Base-by-base conservation (phyloP, 345 rosid genomes). In the Hypericum androsaemum region DNA sequence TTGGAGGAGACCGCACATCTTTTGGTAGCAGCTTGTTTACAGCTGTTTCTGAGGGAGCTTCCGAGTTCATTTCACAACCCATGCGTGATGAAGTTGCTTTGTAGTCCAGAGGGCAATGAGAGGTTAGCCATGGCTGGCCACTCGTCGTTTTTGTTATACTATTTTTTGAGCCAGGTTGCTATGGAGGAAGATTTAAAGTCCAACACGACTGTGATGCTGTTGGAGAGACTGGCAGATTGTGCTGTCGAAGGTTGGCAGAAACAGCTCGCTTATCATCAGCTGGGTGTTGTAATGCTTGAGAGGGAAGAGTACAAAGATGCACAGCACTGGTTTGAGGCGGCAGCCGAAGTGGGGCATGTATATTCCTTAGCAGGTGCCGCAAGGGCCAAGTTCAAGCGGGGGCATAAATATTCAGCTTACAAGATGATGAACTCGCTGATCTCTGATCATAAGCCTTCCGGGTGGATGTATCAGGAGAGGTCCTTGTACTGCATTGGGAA, bases 391-490 rank as follows among this genome's bases (percentile, higher is more conserved):
- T 87, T 70, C 65, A 82, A 79, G 67, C 88, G 89, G 6, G 95
- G 89, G 22, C 96, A 90, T 73, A 90, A 77, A 61, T 87, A 82
- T 70, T 64, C 87, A 16, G 95, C 98, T 10, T 87, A 84, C 72
- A 87, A 90, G 74, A 50, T 82, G 64, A 75, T 83, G 78, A 81
- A 71, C 53, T 79, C 89, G 5, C 63, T 90, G 56, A 69, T 80
- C 37, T 77, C 83, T 3, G 79, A 71, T 61, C 39, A 79, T 66
- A 71, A 58, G 8, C 84, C 86, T n/a, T 70, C 76, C 7, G 96
- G 94, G 8, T 90, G 98, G 98, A 77, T 90, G 86, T 75, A 83
- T 67, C 96, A 87, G 67, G 94, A 90, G 69, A 73, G 95, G 64
- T 80, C 98, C 12, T 39, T 90, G 64, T 90, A 87, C 57, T 81